Evolutionary conservation across 2,329 filamentous ascomycete species (phyloP).

Genomic region (Fusarium kyushuense): DNA sequence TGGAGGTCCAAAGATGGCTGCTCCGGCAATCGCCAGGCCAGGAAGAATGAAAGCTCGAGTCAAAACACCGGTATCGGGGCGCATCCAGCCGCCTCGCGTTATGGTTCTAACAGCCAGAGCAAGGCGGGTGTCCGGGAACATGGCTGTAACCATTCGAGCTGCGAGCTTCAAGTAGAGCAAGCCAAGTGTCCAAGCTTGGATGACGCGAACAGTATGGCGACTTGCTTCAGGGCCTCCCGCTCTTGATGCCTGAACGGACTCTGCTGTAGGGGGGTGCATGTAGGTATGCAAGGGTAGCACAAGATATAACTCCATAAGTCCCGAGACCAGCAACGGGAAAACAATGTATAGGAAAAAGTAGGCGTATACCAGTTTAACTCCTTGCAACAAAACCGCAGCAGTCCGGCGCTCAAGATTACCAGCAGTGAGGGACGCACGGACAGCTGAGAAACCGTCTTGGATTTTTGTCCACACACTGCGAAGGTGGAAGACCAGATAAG

Average conservation of each 20-base stretch:
- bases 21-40: constrained; percentile 68
- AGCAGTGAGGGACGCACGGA: constrained; percentile 40
- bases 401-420: constrained; percentile 45
- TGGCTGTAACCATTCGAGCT: constrained; percentile 74
- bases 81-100: constrained; percentile 78
- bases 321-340: constrained; percentile 82
- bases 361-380: constrained; percentile 74
- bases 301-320: constrained; percentile 88
- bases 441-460: constrained; percentile 48
- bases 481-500: constrained; percentile 71
- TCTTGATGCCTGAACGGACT: constrained; percentile 46
- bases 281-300: constrained; percentile 89
- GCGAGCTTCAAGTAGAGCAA: constrained; percentile 89
- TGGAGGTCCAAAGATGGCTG: constrained; percentile 75
- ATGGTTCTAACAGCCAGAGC: constrained; percentile 81
- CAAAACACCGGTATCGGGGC: constrained; percentile 81
- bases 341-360: constrained; percentile 80
- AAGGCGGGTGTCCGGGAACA: constrained; percentile 76
- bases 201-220: constrained; percentile 81
- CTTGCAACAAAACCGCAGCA: constrained; percentile 49
- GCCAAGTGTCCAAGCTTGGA: constrained; percentile 95
- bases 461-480: constrained; percentile 54
- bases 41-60: constrained; percentile 91
- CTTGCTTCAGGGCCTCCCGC: constrained; percentile 46
- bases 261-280: constrained; percentile 60